phyloP scores from a whole-genome alignment of 331 rosid genomes.

The Acacia concinna region DNA sequence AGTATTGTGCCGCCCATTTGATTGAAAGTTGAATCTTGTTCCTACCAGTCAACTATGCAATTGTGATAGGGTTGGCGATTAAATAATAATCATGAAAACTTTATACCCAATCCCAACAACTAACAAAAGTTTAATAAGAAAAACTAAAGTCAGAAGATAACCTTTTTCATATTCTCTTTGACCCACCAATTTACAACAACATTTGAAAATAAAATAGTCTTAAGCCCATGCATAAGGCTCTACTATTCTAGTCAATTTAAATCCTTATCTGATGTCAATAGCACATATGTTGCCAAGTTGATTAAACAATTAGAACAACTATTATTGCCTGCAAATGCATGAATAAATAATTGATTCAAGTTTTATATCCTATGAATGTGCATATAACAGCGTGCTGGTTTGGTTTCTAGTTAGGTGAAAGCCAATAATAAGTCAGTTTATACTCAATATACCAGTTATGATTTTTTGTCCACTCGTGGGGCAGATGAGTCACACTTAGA shows the following conservation, averaged over 20 bases:
- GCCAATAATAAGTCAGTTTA: background rate
- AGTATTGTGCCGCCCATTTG: background rate
- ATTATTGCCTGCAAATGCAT: conserved; percentile 16
- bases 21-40: background rate
- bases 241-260: background rate
- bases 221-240: background rate
- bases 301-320: background rate
- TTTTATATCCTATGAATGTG: conserved; percentile 8
- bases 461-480: background rate
- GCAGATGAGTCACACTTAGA: background rate
- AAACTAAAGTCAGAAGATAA: background rate
- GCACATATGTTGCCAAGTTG: background rate
- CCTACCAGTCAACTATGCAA: conserved; percentile 19
- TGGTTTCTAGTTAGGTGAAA: background rate
- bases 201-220: background rate
- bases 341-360: conserved; percentile 2
- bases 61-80: conserved; percentile 25
- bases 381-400: background rate
- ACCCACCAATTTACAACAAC: background rate
- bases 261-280: conserved; percentile 4
- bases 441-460: background rate
- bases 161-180: background rate
- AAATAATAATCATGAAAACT: conserved; percentile 8
- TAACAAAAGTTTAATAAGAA: background rate
- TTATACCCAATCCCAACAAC: background rate